Percentiles rank a stretch among this genome's conserved stretches.
Evolutionary conservation across 257 asterid genomes (phyloP).

Genomic region (Solanum dulcamara): DNA sequence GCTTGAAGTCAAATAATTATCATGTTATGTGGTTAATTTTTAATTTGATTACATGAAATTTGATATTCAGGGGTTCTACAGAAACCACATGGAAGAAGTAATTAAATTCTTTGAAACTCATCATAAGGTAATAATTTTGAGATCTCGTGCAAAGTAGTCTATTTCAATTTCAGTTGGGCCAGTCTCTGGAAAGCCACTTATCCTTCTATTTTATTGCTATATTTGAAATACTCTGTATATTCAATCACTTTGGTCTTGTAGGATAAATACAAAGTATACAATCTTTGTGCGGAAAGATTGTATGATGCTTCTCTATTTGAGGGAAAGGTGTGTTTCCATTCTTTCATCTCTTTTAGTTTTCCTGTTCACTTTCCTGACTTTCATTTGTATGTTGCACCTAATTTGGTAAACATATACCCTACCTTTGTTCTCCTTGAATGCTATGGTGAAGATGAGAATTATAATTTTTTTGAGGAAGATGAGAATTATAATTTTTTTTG

Average conservation of each 20-base stretch:
- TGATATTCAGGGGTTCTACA: conserved; percentile 69
- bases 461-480: neutral
- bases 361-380: neutral
- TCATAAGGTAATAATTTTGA: conserved; percentile 63
- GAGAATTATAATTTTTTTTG: neutral
- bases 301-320: conserved; percentile 91
- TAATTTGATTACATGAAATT: conserved; percentile 15
- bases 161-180: neutral
- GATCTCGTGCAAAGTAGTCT: neutral
- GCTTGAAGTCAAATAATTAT: neutral
- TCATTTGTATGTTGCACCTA: neutral
- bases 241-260: conserved; percentile 29
- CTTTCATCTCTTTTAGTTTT: neutral
- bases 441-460: neutral
- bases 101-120: conserved; percentile 85
- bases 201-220: neutral
- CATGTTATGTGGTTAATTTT: neutral
- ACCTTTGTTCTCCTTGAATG: neutral
- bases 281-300: conserved; percentile 97
- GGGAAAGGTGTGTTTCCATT: conserved; percentile 65
- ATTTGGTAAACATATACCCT: neutral
- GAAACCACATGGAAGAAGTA: conserved; percentile 99
- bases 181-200: neutral
- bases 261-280: conserved; percentile 96
- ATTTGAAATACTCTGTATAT: neutral